Evolutionary conservation across 495 filamentous ascomycete genomes (phyloP), one percentile per base, ranked within the genome.

Genomic region (Lasiosphaeriaceae sp.): DNA sequence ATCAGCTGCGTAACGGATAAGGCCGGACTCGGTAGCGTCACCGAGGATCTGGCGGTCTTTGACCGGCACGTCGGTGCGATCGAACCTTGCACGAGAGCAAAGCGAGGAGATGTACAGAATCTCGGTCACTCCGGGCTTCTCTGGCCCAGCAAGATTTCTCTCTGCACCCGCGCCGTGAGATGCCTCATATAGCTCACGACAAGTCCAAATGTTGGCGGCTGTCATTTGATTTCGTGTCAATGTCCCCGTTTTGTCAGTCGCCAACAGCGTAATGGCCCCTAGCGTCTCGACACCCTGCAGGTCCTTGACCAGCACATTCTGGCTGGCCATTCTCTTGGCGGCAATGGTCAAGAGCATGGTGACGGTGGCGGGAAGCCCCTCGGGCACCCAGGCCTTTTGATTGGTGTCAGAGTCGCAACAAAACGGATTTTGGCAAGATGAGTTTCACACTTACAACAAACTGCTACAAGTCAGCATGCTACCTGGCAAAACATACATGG

Each of bases 181-280:
- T 19, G 68, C 62, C 17, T 67, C 71, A 53, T 71, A 69, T 29
- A 72, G 59, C 23, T 67, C 70, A 49, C 70, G 66, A 45, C 71
- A 63, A 14, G 78, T 71, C 68, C 75, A 77, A 4, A 81, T 73
- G 57, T 80, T 83, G 46, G 72, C 72, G 2, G 78, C 72, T 54
- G 81, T 73, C 82, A 85, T 84, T 58, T 80, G 79, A 47, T 81
- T 81, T 57, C 80, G 77, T n/a, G 82, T 85, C 21, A 85, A 65
- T 3, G 82, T 87, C 24, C 84, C 84, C 4, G 84, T 87, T 65
- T 87, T 87, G 69, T 87, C 84, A 16, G 83, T 64, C 8, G 71
- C 41, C 24, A 73, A 44, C 11, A 73, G 31, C n/a, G 57, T 59
- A 37, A 65, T 57, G 47, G 56, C 57, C 17, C 63, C 63, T 2